A percentile compares a stretch with the other conserved stretches of the same genome.
Evolutionary conservation across 805 yeast genomes (phyloP).

Genomic region (Candida ficus): DNA sequence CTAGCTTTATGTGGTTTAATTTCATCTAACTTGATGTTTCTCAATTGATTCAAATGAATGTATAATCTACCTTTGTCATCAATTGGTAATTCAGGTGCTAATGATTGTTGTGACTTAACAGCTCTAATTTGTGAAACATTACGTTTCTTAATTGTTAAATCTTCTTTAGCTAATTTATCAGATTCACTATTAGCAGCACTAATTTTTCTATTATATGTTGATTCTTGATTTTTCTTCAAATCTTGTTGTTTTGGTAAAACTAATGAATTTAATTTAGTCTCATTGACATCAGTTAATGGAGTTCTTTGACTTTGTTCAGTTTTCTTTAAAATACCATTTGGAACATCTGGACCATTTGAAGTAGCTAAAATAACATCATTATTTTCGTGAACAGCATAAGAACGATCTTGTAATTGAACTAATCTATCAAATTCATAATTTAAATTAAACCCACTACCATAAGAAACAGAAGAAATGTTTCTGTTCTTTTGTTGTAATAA

Average conservation of each 20-base stretch:
- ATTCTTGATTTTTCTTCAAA: neutral
- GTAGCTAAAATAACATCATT: conserved; percentile 13
- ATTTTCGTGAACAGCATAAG: conserved; percentile 14
- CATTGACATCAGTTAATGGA: conserved; percentile 17
- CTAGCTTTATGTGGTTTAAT: conserved; percentile 37
- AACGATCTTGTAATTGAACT: conserved; percentile 15
- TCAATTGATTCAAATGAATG: conserved; percentile 43
- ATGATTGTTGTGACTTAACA: conserved; percentile 2
- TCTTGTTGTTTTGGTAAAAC: neutral
- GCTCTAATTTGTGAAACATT: conserved; percentile 3
- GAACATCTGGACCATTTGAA: conserved; percentile 3
- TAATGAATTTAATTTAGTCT: conserved; percentile 10
- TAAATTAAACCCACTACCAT: conserved; percentile 14
- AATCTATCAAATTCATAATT: conserved; percentile 19
- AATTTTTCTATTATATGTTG: conserved; percentile 7
- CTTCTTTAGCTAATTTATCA: conserved; percentile 1
- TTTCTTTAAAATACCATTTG: conserved; percentile 8
- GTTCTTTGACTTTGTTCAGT: conserved; percentile 10
- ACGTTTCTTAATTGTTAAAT: conserved; percentile 4
- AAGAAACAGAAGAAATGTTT: conserved; percentile 14
- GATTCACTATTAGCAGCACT: conserved; percentile 14
- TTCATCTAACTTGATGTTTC: conserved; percentile 42
- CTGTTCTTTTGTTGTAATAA: conserved; percentile 2
- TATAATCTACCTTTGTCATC: conserved; percentile 39
- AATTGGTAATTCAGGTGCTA: conserved; percentile 27